These are phyloP conservation scores for Candida pseudoviswanathii DNA, from an alignment of 1,139 yeast species.

Conservation along the genomic window DNA sequence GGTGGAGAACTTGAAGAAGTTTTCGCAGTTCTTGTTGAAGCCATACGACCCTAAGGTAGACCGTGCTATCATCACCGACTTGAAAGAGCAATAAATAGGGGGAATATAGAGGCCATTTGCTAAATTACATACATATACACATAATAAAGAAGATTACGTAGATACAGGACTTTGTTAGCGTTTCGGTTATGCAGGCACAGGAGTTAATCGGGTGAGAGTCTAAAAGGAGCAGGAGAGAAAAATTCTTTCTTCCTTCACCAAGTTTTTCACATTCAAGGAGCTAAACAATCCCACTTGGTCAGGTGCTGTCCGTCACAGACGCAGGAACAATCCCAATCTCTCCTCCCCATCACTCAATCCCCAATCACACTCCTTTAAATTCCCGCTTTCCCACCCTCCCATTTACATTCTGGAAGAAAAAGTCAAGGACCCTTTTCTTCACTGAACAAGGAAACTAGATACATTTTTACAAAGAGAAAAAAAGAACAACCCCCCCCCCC, in stretches of 20 bases:
- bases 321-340: not conserved
- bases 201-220: not conserved
- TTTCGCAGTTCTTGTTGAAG: conserved; percentile 65
- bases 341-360: too few relatives aligned
- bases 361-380: not conserved
- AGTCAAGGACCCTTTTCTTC: not conserved
- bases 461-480: too few relatives aligned
- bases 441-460: conserved; percentile 3
- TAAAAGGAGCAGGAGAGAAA: not conserved
- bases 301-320: conserved; percentile 1
- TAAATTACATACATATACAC: too few relatives aligned
- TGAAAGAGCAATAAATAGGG: conserved; percentile 51
- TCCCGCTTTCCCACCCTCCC: not conserved
- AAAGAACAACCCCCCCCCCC: too few relatives aligned
- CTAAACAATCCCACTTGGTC: not conserved
- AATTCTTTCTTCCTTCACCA: too few relatives aligned
- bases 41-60: conserved; percentile 72
- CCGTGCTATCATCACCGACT: conserved; percentile 60
- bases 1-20: conserved; percentile 75
- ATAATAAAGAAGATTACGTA: too few relatives aligned
- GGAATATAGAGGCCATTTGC: not conserved
- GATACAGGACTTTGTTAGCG: too few relatives aligned
- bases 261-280: not conserved
- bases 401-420: not conserved
- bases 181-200: not conserved